These are phyloP conservation scores for Pistacia atlantica DNA, from an alignment of 345 rosid genomes.

Conservation along the genomic window DNA sequence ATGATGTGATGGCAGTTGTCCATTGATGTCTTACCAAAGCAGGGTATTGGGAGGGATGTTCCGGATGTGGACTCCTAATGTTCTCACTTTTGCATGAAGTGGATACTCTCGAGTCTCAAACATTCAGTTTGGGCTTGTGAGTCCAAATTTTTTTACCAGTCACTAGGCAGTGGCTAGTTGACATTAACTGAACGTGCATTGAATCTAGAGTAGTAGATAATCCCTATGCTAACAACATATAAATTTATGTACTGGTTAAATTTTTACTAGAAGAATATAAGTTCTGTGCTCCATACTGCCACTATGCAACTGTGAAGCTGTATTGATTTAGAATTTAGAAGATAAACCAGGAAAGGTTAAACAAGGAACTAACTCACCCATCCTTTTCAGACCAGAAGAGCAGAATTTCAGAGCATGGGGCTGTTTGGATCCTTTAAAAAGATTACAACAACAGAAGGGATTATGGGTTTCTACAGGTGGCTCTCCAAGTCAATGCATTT, in stretches of 20 bases:
- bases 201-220: background rate
- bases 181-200: background rate
- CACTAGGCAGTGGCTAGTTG: background rate
- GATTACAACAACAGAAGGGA: constrained; percentile 80
- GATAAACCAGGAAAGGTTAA: background rate
- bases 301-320: background rate
- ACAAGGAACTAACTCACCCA: constrained; percentile 22
- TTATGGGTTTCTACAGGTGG: constrained; percentile 88
- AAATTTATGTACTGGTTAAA: background rate
- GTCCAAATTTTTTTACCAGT: background rate
- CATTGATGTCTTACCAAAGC: background rate
- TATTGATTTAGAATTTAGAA: background rate
- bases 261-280: no score
- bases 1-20: background rate
- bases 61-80: background rate
- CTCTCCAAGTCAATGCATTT: constrained; percentile 20
- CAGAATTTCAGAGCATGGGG: constrained; percentile 73
- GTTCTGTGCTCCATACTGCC: background rate
- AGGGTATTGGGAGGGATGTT: background rate
- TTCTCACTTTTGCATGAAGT: background rate
- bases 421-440: constrained; percentile 68
- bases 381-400: constrained; percentile 75
- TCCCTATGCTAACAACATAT: background rate
- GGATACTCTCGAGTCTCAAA: background rate
- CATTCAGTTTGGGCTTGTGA: background rate